These are phyloP conservation scores for Penicillium desertorum DNA, from an alignment of 495 filamentous ascomycete species.

Conservation along the genomic window DNA sequence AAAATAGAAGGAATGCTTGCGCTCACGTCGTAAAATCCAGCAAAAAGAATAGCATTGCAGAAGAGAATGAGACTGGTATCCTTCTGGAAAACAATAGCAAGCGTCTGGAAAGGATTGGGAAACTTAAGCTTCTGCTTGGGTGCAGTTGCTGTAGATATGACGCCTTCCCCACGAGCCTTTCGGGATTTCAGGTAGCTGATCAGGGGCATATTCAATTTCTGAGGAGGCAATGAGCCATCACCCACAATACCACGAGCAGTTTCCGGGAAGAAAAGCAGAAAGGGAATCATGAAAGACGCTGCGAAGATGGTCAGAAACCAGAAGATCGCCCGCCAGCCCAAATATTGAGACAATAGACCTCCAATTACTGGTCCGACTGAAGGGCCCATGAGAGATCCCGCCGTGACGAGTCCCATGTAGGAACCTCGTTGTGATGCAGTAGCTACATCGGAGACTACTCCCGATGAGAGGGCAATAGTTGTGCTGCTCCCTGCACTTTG, in stretches of 20 bases:
- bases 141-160: constrained; percentile 13
- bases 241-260: constrained; percentile 49
- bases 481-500: constrained; percentile 52
- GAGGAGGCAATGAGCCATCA: constrained; percentile 39
- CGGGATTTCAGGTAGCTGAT: constrained; percentile 32
- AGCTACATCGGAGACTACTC: constrained; percentile 44
- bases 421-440: constrained; percentile 44
- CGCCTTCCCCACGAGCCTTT: constrained; percentile 23
- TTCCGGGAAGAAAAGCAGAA: constrained; percentile 44
- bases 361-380: constrained; percentile 64
- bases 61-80: constrained; percentile 47
- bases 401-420: constrained; percentile 44
- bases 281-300: constrained; percentile 37
- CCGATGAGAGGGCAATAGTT: constrained; percentile 43
- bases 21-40: constrained; percentile 39
- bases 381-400: constrained; percentile 43
- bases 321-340: constrained; percentile 72
- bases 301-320: constrained; percentile 71
- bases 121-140: constrained; percentile 53
- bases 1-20: constrained; percentile 47
- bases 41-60: constrained; percentile 48
- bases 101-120: constrained; percentile 69
- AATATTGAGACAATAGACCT: constrained; percentile 60
- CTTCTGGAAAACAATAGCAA: constrained; percentile 61
- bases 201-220: constrained; percentile 37